Conservation (phyloP, 495 filamentous ascomycete species). For the Neurospora cerealis region DNA sequence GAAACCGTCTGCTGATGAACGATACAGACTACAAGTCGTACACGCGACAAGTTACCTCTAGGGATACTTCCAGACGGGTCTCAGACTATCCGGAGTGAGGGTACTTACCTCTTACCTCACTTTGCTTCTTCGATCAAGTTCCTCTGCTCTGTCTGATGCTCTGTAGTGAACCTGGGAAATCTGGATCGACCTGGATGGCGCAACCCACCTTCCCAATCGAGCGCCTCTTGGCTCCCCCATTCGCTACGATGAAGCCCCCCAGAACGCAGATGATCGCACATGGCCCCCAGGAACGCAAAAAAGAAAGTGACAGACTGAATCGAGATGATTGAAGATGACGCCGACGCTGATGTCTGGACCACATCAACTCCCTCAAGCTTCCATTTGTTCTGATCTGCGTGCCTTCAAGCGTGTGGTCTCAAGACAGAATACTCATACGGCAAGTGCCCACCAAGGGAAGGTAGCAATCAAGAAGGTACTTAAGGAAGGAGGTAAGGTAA, state of each 20-base stretch:
- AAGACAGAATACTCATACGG: not conserved
- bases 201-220: slow-evolving; percentile 8
- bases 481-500: not conserved
- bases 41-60: not conserved
- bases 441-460: not conserved
- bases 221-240: slow-evolving; percentile 2
- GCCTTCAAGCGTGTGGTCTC: not conserved
- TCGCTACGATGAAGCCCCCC: slow-evolving; percentile 3
- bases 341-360: not conserved
- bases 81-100: not conserved
- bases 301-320: not conserved
- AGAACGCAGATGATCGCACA: not conserved
- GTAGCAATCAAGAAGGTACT: not conserved
- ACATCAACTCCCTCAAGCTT: not conserved
- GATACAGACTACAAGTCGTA: not conserved
- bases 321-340: not conserved
- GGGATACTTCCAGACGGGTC: not conserved
- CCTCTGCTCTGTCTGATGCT: not conserved
- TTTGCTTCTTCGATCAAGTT: not conserved
- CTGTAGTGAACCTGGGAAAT: not conserved
- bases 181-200: not conserved
- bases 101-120: not conserved
- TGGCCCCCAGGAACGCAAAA: not conserved
- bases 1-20: not conserved
- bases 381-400: not conserved